Base-by-base conservation (phyloP, 495 filamentous ascomycete genomes). In the Penicillium ucsense region DNA sequence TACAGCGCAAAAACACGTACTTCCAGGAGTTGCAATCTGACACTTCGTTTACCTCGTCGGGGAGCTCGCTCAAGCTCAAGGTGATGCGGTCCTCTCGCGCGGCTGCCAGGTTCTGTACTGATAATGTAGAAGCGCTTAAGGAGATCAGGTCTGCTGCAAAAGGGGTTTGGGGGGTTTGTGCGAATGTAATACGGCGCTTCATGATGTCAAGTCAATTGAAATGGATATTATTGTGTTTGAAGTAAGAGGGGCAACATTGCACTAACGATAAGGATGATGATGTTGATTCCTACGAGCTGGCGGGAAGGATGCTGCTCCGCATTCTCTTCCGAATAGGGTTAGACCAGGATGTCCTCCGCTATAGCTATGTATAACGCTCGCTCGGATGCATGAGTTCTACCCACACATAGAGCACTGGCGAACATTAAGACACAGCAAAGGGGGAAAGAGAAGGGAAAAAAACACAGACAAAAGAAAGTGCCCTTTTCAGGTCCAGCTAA, bases 101-200 rank as follows among this genome's bases (percentile, higher is more conserved):
- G 39, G 85, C 85, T 38, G 78, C 67, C 7, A 79, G 43, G 9
- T 52, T 51, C 33, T 78, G 63, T 30, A 83, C 66, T 29, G 66
- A 68, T 30, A 92, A 61, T 11, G 66, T 64, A 27, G 66, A 60
- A 11, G 62, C 55, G 4, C 62, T 62, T 20, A 90, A 56, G 0
- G 71, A 59, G 44, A 86, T 65, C 40, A 79, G 74, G 10, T 81
- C 63, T 0, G 82, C 79, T 12, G 81, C 75, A 12, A 89, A 75
- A 2, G 74, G 73, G 38, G 83, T 70, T 20, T 80, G 72, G 31
- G 77, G 59, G 36, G 71, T 72, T 40, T 88, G 82, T 45, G 95
- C 59, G 61, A 81, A 94, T 12, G 91, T 95, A 43, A 88, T 83
- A 63, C 91, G 77, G 68, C 88, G 83, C 54, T 84, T 83, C 91